Percentiles rank a stretch among this genome's conserved stretches.
Conservation (phyloP, 805 yeast species). For the Ogataea paraovalis region DNA sequence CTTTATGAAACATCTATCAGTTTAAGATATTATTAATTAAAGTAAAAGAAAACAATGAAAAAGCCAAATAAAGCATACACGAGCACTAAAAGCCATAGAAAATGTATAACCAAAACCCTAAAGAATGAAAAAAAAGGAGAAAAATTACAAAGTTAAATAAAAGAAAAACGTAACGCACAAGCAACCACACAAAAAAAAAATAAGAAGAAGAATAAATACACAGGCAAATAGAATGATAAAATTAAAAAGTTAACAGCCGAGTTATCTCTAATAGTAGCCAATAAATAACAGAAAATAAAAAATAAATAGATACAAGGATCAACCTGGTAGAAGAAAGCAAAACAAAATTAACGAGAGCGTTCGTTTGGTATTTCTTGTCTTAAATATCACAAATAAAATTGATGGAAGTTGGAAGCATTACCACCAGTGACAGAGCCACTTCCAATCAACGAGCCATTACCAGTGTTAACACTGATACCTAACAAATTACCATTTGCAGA, state of each 20-base stretch:
- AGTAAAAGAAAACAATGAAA: too few species aligned
- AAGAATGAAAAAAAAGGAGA: background rate
- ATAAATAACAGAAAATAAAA: background rate
- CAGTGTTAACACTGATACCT: constrained; percentile 12
- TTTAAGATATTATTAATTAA: background rate
- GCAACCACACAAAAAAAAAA: background rate
- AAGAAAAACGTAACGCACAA: too few species aligned
- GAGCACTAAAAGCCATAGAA: background rate
- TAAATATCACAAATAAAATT: constrained; percentile 28
- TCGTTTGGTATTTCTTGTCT: background rate
- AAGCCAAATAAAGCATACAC: background rate
- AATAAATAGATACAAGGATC: background rate
- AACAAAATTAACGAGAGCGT: background rate
- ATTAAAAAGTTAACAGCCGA: background rate
- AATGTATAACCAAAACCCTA: background rate
- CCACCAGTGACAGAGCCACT: constrained; percentile 3
- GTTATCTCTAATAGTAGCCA: background rate
- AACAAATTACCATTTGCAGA: constrained; percentile 1
- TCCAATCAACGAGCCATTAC: background rate
- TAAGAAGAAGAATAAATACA: background rate
- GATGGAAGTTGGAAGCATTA: constrained; percentile 15
- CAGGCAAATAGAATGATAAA: background rate
- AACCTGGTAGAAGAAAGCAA: background rate
- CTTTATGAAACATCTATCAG: too few species aligned
- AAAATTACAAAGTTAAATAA: background rate